Evolutionary conservation across 202 grass and related monocot genomes (phyloP).

Genomic region (Panicum virgatum): DNA sequence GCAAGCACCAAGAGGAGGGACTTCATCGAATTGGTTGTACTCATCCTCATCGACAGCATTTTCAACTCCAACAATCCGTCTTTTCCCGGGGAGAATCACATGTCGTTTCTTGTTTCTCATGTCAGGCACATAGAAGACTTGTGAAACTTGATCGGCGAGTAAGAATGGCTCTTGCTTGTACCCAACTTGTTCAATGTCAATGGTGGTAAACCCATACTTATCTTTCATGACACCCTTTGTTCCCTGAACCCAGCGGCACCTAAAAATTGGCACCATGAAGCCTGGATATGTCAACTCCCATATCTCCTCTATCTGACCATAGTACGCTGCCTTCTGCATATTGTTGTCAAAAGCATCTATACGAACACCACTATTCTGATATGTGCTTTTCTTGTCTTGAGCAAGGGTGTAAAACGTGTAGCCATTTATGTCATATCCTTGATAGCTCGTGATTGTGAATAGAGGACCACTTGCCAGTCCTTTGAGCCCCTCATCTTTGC

Average conservation of each 20-base stretch:
- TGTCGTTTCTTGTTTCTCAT: background rate
- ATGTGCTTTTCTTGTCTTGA: background rate
- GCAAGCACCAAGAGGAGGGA: background rate
- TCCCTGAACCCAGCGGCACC: background rate
- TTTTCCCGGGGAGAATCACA: background rate
- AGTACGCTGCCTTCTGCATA: background rate
- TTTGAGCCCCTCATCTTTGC: too few species aligned
- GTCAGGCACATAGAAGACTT: background rate
- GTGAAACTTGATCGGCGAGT: background rate
- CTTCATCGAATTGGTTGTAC: constrained; percentile 4
- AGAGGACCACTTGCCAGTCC: too few species aligned
- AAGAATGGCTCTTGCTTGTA: background rate
- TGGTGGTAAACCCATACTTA: background rate
- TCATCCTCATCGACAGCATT: background rate
- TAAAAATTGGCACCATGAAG: background rate
- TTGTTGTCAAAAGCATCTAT: background rate
- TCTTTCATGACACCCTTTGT: background rate
- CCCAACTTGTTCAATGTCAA: background rate
- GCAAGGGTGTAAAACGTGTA: background rate
- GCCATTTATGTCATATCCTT: background rate
- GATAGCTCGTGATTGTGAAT: background rate
- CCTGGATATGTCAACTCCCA: background rate
- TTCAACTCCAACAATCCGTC: background rate
- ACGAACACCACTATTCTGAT: background rate
- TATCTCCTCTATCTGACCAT: background rate